Evolutionary conservation across 768 basidiomycete genomes (phyloP).

Genomic region (Trametes coccinea): DNA sequence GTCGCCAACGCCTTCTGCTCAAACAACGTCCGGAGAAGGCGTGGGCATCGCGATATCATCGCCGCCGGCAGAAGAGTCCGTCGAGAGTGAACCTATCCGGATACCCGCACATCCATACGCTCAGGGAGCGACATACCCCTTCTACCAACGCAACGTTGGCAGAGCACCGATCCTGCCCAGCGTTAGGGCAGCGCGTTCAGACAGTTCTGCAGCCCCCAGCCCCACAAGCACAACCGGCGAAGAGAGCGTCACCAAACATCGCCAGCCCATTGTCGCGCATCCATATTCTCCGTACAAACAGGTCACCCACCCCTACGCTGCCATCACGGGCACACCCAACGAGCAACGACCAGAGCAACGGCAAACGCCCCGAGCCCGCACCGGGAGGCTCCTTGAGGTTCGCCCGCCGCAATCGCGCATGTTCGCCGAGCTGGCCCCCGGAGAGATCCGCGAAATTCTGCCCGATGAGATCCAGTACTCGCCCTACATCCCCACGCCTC

Average conservation of each 20-base stretch:
- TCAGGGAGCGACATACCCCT: conserved; percentile 27
- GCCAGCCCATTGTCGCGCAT: conserved; percentile 30
- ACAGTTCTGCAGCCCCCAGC: background rate
- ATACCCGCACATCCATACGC: conserved; percentile 41
- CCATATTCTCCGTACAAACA: conserved; percentile 30
- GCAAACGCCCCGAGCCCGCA: background rate
- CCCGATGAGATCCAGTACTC: conserved; percentile 35
- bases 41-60: conserved; percentile 49
- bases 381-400: conserved; percentile 5
- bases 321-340: conserved; percentile 1
- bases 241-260: conserved; percentile 16
- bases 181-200: background rate
- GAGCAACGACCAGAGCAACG: background rate
- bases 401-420: conserved; percentile 19
- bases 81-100: conserved; percentile 20
- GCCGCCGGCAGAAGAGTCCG: conserved; percentile 28
- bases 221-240: conserved; percentile 13
- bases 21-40: conserved; percentile 28
- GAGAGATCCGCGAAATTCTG: conserved; percentile 31
- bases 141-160: conserved; percentile 11
- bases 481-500: conserved; percentile 23
- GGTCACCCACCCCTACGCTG: conserved; percentile 26
- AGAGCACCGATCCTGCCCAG: conserved; percentile 5
- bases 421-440: conserved; percentile 33
- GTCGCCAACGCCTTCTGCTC: conserved; percentile 35